Evolutionary conservation across 2,329 filamentous ascomycete species (phyloP).

Genomic region (Bisporella sp.): DNA sequence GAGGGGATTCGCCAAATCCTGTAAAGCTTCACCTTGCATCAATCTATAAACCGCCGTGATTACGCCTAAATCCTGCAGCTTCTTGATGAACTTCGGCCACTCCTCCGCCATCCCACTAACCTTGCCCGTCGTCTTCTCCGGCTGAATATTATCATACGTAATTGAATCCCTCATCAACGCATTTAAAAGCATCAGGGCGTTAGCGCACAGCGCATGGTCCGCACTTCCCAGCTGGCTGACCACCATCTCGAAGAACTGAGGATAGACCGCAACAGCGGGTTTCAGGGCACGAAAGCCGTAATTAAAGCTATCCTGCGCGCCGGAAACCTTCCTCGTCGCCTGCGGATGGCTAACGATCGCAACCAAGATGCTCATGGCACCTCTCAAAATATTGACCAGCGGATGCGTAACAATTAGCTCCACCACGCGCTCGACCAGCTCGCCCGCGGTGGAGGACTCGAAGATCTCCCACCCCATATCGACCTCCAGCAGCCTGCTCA

Average conservation of each 20-base stretch:
- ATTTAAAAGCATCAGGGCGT: conserved; percentile 92
- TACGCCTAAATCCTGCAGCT: conserved; percentile 83
- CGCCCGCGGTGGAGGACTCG: conserved; percentile 52
- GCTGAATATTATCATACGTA: conserved; percentile 56
- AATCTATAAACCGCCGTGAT: conserved; percentile 87
- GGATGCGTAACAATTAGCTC: conserved; percentile 92
- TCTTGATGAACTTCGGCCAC: conserved; percentile 94
- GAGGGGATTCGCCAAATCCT: conserved; percentile 83
- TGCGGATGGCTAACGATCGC: conserved; percentile 86
- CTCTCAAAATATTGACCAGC: conserved; percentile 92
- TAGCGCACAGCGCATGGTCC: conserved; percentile 92
- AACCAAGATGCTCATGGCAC: conserved; percentile 94
- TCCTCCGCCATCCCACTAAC: conserved; percentile 49
- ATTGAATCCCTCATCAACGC: conserved; percentile 89
- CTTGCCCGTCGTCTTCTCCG: conserved; percentile 28
- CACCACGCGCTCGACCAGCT: conserved; percentile 71
- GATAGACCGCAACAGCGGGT: conserved; percentile 83
- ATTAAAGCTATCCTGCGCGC: conserved; percentile 30
- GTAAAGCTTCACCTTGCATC: conserved; percentile 89
- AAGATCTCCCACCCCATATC: conserved; percentile 97
- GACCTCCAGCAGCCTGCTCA: conserved; percentile 82
- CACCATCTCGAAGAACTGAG: conserved; percentile 90
- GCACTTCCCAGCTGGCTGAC: conserved; percentile 88
- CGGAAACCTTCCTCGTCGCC: conserved; percentile 43
- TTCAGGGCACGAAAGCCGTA: conserved; percentile 90